Evolutionary conservation across 345 rosid species (phyloP), one percentile per base, ranked within the genome.

Genomic region (Citrus mangshanensis): DNA sequence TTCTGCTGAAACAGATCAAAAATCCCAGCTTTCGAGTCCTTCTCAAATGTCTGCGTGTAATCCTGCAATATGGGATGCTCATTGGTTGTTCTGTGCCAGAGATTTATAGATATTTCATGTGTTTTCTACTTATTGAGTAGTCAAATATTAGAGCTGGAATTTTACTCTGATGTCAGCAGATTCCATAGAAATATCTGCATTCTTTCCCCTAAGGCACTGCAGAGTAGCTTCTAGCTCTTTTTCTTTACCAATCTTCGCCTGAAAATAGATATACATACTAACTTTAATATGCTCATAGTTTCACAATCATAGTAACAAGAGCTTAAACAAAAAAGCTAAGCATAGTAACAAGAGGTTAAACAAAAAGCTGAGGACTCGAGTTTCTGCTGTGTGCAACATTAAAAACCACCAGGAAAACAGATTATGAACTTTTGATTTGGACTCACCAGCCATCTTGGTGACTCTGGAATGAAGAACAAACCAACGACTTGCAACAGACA

Each of bases 361-460:
- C 30, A 61, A 61, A 25, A 61, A 13, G 37, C 14, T 2, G 3
- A 27, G 68, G 2, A 28, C 22, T 25, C 18, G 9, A 28, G 14
- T 30, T 1, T 25, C 30, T 1, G 27, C 6, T 16, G 14, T 63
- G 38, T 2, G 6, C 0, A 34, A 28, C 7, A 63, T 30, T 14
- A 46, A 46, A 10, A 10, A 46, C 54, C 54, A 14, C 54, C 32
- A 9, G 16, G 5, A 40, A 68, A 9, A 68, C 1, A 21, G n/a
- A 37, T 22, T 40, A 30, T 16, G 35, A 25, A 69, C 18, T n/a
- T 9, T 2, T 64, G 27, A n/a, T 24, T 56, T 7, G 38, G 56
- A 82, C 88, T 77, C 65, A 87, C 91, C 87, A 89, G 70, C 89
- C 89, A 89, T 79, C 91, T 85, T 24, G 89, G 89, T 32, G 91